Evolutionary conservation across 1,284 basidiomycete species (phyloP).

Genomic region (Microbotryum intermedium): DNA sequence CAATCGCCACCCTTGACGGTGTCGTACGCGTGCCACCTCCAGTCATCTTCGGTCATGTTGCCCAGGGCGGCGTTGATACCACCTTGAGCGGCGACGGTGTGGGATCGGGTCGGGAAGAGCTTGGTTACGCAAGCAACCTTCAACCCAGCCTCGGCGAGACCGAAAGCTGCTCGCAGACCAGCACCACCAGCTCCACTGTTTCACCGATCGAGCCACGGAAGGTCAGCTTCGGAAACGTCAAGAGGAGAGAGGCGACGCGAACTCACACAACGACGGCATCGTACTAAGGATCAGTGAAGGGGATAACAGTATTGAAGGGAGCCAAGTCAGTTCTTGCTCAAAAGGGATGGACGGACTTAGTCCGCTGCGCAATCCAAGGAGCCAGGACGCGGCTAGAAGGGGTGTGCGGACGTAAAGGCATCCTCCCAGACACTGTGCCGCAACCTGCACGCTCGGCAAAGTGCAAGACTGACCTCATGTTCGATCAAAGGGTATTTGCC

Average conservation of each 20-base stretch:
- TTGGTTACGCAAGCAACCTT: slow-evolving; percentile 97
- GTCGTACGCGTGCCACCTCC: slow-evolving; percentile 99
- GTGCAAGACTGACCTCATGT: slow-evolving; percentile 48
- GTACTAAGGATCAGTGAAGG: slow-evolving; percentile 50
- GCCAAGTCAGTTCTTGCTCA: neutral
- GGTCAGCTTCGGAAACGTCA: slow-evolving; percentile 1
- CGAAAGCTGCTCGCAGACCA: slow-evolving; percentile 95
- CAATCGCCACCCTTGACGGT: slow-evolving; percentile 99
- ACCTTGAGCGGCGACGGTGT: slow-evolving; percentile 98
- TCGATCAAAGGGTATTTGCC: slow-evolving; percentile 94
- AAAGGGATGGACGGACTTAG: neutral
- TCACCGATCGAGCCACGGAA: neutral
- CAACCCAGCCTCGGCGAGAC: slow-evolving; percentile 95
- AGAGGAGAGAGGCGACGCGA: slow-evolving; percentile 1
- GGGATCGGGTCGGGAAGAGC: slow-evolving; percentile 97
- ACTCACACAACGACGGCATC: slow-evolving; percentile 93
- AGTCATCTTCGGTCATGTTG: slow-evolving; percentile 82
- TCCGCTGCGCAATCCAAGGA: neutral
- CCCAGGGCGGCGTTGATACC: slow-evolving; percentile 99
- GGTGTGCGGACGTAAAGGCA: neutral
- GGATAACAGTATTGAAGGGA: neutral
- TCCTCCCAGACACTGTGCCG: neutral
- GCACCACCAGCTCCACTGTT: slow-evolving; percentile 91
- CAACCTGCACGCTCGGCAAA: slow-evolving; percentile 25
- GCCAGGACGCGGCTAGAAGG: neutral